Conservation (phyloP, 78 protist genomes). For the Dictyostelium brefeldianum region DNA sequence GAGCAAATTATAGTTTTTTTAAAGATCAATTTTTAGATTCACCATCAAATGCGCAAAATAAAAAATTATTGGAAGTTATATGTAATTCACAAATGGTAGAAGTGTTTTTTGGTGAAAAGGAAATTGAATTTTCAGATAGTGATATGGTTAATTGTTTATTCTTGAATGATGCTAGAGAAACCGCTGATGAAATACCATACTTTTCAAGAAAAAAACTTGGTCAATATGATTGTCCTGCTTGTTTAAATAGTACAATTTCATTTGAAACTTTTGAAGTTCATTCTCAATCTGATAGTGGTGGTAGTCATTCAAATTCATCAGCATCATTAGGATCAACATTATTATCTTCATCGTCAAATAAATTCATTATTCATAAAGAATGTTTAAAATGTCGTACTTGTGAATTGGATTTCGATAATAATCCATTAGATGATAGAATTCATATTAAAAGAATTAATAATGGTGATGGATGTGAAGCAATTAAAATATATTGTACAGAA, state of each 20-base stretch:
- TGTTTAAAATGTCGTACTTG: slow-evolving; percentile 61
- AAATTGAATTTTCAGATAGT: slow-evolving; percentile 34
- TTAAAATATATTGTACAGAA: slow-evolving; percentile 57
- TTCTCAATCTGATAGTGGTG: background rate
- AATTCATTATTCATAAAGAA: slow-evolving; percentile 28
- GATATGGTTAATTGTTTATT: slow-evolving; percentile 31
- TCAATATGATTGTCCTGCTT: slow-evolving; percentile 46
- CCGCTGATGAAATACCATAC: slow-evolving; percentile 19
- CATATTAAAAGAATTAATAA: slow-evolving; percentile 30
- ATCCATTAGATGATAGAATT: slow-evolving; percentile 25
- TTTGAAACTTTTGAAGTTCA: slow-evolving; percentile 13
- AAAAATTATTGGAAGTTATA: slow-evolving; percentile 40
- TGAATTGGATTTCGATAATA: background rate
- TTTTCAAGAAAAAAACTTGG: slow-evolving; percentile 27
- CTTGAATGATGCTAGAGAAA: slow-evolving; percentile 23
- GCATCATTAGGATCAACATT: background rate
- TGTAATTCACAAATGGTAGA: slow-evolving; percentile 72
- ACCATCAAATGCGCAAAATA: background rate
- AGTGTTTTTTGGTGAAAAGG: slow-evolving; percentile 63
- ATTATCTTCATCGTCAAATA: background rate
- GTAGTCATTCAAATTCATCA: background rate
- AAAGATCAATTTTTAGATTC: slow-evolving; percentile 48
- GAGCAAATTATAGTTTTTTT: slow-evolving; percentile 12
- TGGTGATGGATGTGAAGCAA: slow-evolving; percentile 42
- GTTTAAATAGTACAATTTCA: slow-evolving; percentile 26